Conservation (phyloP, 495 filamentous ascomycete genomes). For the Aspergillus sparsus region DNA sequence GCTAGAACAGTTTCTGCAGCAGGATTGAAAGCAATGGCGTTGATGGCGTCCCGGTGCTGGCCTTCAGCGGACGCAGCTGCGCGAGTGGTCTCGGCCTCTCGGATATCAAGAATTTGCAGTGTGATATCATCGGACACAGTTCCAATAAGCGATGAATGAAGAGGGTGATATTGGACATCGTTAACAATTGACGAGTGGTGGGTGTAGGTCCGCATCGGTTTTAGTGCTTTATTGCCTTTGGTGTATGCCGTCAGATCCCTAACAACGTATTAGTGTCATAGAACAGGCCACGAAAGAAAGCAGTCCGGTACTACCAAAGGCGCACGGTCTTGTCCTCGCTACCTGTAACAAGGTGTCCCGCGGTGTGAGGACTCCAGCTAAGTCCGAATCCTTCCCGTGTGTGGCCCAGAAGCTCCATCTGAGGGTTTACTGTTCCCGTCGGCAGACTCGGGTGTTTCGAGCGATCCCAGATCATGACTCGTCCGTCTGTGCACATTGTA, state of each 20-base stretch:
- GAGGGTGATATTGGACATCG: slow-evolving; percentile 91
- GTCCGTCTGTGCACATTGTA: slow-evolving; percentile 84
- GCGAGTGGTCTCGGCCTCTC: slow-evolving; percentile 60
- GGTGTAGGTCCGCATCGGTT: slow-evolving; percentile 72
- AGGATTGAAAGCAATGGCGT: slow-evolving; percentile 91
- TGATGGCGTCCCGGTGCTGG: slow-evolving; percentile 87
- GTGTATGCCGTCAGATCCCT: slow-evolving; percentile 79
- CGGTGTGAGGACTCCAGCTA: slow-evolving; percentile 83
- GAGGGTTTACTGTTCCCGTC: slow-evolving; percentile 69
- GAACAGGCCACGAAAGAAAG: not conserved
- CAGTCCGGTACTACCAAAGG: slow-evolving; percentile 66
- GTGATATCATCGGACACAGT: slow-evolving; percentile 95
- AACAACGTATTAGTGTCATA: not conserved
- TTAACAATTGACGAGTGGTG: slow-evolving; percentile 92
- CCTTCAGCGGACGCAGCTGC: slow-evolving; percentile 65
- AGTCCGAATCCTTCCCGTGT: slow-evolving; percentile 91
- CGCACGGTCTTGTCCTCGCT: slow-evolving; percentile 88
- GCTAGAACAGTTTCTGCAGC: slow-evolving; percentile 82
- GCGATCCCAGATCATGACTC: slow-evolving; percentile 89
- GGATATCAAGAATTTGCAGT: slow-evolving; percentile 85
- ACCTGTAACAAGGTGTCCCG: slow-evolving; percentile 83
- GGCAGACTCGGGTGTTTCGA: slow-evolving; percentile 84
- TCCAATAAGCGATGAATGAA: slow-evolving; percentile 78
- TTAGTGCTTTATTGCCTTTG: slow-evolving; percentile 67
- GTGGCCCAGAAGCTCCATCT: slow-evolving; percentile 85